Evolutionary conservation across 2,329 filamentous ascomycete species (phyloP).

Genomic region (Fusarium napiforme): DNA sequence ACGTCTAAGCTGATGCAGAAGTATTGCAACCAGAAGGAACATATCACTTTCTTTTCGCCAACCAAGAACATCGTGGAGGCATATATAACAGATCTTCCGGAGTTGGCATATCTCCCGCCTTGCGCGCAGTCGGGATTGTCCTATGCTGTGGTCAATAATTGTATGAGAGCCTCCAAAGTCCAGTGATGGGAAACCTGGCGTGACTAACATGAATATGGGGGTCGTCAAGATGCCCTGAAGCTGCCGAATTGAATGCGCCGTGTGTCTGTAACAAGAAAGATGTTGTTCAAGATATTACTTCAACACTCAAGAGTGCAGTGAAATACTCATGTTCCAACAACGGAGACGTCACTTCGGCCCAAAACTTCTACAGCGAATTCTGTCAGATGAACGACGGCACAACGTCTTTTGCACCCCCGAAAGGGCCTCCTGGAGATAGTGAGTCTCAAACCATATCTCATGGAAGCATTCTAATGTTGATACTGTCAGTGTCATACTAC

Average conservation of each 20-base stretch:
- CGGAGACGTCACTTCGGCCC: conserved; percentile 59
- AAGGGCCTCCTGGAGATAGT: conserved; percentile 63
- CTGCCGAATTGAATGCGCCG: conserved; percentile 57
- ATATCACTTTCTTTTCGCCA: conserved; percentile 56
- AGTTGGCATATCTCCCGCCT: conserved; percentile 51
- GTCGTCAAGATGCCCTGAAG: conserved; percentile 49
- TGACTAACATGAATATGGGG: conserved; percentile 26
- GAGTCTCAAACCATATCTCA: conserved; percentile 33
- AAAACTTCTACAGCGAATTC: conserved; percentile 62
- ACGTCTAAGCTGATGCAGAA: conserved; percentile 57
- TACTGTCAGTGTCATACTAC: conserved; percentile 61
- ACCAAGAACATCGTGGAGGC: conserved; percentile 54
- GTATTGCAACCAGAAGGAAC: conserved; percentile 60
- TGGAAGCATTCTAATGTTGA: background rate
- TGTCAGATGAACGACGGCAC: conserved; percentile 63
- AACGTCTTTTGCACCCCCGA: conserved; percentile 58
- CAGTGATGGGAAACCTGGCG: background rate
- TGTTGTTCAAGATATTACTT: conserved; percentile 57
- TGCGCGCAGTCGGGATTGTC: conserved; percentile 51
- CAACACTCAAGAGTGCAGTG: conserved; percentile 56
- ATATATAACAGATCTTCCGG: conserved; percentile 63
- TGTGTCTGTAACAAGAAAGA: conserved; percentile 64
- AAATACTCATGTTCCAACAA: conserved; percentile 59
- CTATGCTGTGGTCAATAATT: conserved; percentile 45
- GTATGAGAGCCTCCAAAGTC: conserved; percentile 26